Conservation (phyloP, 139 green algal species). For the Yamagishiella unicocca region DNA sequence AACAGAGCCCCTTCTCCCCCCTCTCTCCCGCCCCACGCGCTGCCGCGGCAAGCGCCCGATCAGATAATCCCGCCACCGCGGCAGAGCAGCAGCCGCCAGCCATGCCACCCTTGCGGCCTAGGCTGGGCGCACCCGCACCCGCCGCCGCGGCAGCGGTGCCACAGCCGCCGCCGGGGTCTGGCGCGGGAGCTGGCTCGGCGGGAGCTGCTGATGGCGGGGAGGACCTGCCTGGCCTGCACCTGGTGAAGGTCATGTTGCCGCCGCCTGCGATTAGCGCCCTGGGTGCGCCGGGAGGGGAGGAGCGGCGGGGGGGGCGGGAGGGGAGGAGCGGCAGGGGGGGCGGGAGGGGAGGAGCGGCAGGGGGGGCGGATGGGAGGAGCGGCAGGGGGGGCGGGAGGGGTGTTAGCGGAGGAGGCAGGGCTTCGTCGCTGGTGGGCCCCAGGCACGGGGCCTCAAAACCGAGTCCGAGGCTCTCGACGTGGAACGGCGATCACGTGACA, state of each 20-base stretch:
- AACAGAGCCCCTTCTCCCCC: too few species aligned
- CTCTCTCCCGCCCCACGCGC: too few species aligned
- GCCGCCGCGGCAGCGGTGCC: not conserved
- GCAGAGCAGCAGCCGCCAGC: too few species aligned
- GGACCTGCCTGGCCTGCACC: not conserved
- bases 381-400: too few species aligned
- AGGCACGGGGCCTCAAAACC: too few species aligned
- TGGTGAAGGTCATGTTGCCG: conserved; percentile 21
- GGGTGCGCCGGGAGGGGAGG: not conserved
- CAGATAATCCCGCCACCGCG: too few species aligned
- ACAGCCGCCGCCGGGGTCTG: not conserved
- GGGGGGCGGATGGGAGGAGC: too few species aligned
- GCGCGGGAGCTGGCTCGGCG: not conserved
- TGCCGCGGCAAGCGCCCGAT: too few species aligned
- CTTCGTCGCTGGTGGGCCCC: too few species aligned
- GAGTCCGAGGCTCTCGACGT: too few species aligned
- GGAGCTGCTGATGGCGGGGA: not conserved
- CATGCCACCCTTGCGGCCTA: not conserved
- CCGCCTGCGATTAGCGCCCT: not conserved
- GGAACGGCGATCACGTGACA: too few species aligned
- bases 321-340: not conserved
- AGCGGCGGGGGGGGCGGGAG: not conserved
- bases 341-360: not conserved
- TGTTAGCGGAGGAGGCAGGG: too few species aligned
- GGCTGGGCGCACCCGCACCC: not conserved